Conservation (phyloP, 2,329 filamentous ascomycete species). For the Exophiala mesophila region DNA sequence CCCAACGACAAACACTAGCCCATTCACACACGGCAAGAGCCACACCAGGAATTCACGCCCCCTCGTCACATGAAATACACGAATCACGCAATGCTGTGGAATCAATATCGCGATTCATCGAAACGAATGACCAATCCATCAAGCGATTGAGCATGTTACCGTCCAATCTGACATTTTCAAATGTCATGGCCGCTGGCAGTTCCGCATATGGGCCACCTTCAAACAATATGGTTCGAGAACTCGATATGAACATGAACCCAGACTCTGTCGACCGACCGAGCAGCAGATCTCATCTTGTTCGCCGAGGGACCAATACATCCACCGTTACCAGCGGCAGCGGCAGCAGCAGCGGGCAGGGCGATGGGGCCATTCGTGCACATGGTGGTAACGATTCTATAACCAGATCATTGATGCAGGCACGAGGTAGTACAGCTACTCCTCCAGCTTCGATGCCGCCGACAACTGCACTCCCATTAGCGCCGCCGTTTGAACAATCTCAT, state of each 20-base stretch:
- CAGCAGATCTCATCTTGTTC: slow-evolving; percentile 3
- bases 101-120: slow-evolving; percentile 13
- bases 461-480: no score
- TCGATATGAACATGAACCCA: background rate
- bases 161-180: slow-evolving; percentile 10
- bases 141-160: slow-evolving; percentile 17
- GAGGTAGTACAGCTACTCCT: no score
- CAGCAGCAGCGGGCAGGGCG: no score
- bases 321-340: slow-evolving; percentile 11
- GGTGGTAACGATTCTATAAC: no score
- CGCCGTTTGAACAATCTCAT: no score
- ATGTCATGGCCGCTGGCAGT: slow-evolving; percentile 17
- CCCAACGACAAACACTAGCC: slow-evolving; percentile 1
- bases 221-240: background rate
- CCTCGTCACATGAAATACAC: slow-evolving; percentile 12
- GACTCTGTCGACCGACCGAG: slow-evolving; percentile 1
- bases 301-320: slow-evolving; percentile 13
- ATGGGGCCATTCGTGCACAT: no score
- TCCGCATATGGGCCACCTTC: background rate
- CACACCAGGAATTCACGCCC: slow-evolving; percentile 1
- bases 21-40: slow-evolving; percentile 15
- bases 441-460: no score
- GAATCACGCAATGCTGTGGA: slow-evolving; percentile 11
- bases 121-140: slow-evolving; percentile 11
- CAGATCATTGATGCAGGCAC: no score